Evolutionary conservation across 139 green algal genomes (phyloP).

Genomic region (Micromonas commoda): DNA sequence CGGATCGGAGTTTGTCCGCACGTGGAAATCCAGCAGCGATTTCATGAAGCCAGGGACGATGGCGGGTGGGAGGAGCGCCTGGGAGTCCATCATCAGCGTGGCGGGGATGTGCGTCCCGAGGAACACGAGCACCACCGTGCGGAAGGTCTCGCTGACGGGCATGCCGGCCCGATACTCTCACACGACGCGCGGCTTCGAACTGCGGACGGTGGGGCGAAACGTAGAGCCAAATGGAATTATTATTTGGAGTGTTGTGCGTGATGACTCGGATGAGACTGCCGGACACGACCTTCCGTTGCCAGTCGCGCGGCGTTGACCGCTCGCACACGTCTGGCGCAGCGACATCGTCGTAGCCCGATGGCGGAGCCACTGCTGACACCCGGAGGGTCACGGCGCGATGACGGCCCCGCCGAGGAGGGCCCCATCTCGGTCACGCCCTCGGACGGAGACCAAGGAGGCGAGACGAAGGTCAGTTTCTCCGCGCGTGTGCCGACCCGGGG

Average conservation of each 20-base stretch:
- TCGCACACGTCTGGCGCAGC: too few relatives aligned
- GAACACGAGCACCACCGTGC: neutral
- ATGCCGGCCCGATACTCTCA: too few relatives aligned
- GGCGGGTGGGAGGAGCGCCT: neutral
- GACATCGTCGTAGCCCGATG: too few relatives aligned
- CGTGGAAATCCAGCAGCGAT: neutral
- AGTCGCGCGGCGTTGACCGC: too few relatives aligned
- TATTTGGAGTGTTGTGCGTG: too few relatives aligned
- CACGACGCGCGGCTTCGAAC: too few relatives aligned
- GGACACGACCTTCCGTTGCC: too few relatives aligned
- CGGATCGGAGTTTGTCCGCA: neutral
- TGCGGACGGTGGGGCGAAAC: too few relatives aligned
- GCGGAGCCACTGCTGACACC: neutral
- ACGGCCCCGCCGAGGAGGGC: neutral
- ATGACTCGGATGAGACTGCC: too few relatives aligned
- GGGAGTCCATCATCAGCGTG: slow-evolving; percentile 19
- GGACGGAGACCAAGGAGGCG: neutral
- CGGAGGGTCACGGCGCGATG: neutral
- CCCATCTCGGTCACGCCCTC: neutral
- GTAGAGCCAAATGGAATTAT: too few relatives aligned
- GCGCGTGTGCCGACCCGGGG: too few relatives aligned
- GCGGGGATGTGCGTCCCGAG: slow-evolving; percentile 11
- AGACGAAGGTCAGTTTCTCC: neutral
- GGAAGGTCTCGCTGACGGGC: neutral
- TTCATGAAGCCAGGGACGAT: neutral